phyloP scores from a whole-genome alignment of 2,329 filamentous ascomycete species.

The Pseudogymnoascus pannorum region DNA sequence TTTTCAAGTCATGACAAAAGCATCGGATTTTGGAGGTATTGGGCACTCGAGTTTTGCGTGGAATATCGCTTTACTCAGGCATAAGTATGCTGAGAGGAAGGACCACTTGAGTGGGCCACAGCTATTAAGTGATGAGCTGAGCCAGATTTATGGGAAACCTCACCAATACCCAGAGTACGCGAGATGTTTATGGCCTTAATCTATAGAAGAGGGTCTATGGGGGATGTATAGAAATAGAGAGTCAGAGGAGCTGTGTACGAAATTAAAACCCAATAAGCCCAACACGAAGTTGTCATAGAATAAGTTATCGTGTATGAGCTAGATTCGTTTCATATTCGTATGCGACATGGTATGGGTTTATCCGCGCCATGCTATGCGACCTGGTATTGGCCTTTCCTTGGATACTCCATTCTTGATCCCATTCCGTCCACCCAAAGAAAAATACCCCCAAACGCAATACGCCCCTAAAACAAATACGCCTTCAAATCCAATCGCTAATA shows the following conservation, averaged over 20 bases:
- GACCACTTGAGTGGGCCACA: constrained; percentile 20
- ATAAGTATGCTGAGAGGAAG: constrained; percentile 13
- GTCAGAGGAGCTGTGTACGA: constrained; percentile 17
- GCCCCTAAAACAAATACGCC: background rate
- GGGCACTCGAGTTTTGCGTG: constrained; percentile 14
- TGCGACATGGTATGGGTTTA: no score
- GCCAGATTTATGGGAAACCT: constrained; percentile 19
- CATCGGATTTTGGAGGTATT: constrained; percentile 14
- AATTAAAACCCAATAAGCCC: background rate
- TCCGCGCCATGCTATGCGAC: no score
- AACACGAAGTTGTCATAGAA: constrained; percentile 20
- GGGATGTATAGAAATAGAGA: constrained; percentile 17
- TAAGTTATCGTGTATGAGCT: no score
- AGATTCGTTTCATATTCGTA: no score
- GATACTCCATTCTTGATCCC: background rate
- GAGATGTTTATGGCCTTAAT: constrained; percentile 22
- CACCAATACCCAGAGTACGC: constrained; percentile 19
- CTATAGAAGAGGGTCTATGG: no score
- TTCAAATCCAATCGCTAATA: background rate
- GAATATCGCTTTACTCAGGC: constrained; percentile 21
- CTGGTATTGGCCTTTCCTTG: no score
- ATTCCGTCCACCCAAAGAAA: background rate
- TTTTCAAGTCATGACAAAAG: constrained; percentile 14
- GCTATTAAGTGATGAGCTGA: constrained; percentile 22
- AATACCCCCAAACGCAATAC: background rate